Base-by-base conservation (phyloP, 1,284 basidiomycete species). In the Microbotryomycetes sp. region DNA sequence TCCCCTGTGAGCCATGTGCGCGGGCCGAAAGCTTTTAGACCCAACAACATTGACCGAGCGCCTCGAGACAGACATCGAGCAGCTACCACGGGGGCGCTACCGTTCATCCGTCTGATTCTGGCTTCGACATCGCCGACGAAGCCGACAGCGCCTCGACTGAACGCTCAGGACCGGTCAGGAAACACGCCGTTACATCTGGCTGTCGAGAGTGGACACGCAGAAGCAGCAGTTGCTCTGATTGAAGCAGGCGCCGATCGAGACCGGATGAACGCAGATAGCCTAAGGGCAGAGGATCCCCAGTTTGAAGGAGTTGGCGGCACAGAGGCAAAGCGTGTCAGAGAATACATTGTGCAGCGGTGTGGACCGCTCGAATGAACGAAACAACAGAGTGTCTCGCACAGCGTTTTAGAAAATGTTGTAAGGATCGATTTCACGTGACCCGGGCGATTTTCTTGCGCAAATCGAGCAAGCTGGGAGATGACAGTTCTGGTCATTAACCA, bases 131-230 rank as follows among this genome's bases (percentile, higher is more conserved):
- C 86, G 86, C 21, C 86, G 84, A 15, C 82, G 84, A 72, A 84
- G 85, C 15, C 80, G 81, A 59, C 81, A 49, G 92, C 92, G 75
- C 84, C 88, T 35, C 82, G 91, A 49, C 76, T 96, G 55, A 96
- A 96, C 74, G 4, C 24, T 35, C 51, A 62, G 26, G 67, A 66
- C 59, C 65, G 65, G 27, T 59, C 73, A 88, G 91, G 91, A 51
- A 93, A 96, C 73, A 94, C 92, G 1, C 90, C 92, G 1, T 79
- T 97, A n/a, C 92, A 97, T 79, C 83, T 97, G 47, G 91, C 92
- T 5, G 86, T 97, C 83, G 92, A 97, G 73, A 91, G 88, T 59
- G 92, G 85, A 7, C 89, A 96, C 72, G 92, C 89, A 27, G 86
- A 90, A 74, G 87, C 85, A 5, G 92, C 91, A 5, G 88, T 91